These are phyloP conservation scores for Globisporangium barbulae DNA, from an alignment of 352 stramenopile species.

Conservation along the genomic window DNA sequence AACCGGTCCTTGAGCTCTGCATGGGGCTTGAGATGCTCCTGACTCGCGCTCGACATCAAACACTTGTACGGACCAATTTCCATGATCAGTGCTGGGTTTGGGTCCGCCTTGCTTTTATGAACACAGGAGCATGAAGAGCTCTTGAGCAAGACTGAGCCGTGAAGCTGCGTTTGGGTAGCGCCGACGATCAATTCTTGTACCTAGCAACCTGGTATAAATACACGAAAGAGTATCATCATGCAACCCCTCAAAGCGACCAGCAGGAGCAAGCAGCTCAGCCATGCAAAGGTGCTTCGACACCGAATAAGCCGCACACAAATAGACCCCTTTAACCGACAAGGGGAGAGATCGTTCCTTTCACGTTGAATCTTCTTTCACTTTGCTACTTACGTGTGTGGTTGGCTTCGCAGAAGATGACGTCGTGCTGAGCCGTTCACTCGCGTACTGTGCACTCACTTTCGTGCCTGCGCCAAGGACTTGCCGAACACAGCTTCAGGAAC, in stretches of 20 bases:
- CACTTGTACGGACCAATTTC: constrained; percentile 43
- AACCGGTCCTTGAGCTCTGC: constrained; percentile 38
- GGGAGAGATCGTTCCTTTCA: background rate
- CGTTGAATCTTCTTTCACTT: constrained; percentile 7
- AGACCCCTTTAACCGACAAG: background rate
- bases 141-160: background rate
- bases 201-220: constrained; percentile 3
- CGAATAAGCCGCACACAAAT: background rate
- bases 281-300: background rate
- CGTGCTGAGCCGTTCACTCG: background rate
- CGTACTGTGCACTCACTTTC: background rate
- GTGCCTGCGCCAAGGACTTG: constrained; percentile 7
- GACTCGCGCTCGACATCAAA: constrained; percentile 41
- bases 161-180: background rate
- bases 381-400: background rate
- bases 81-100: constrained; percentile 14
- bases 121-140: constrained; percentile 1
- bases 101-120: background rate
- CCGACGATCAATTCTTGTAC: background rate
- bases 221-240: background rate
- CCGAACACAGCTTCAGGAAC: constrained; percentile 53
- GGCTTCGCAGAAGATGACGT: background rate
- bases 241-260: background rate
- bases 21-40: constrained; percentile 40
- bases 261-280: background rate